Conservation (phyloP, 805 yeast species). For the Pichia eremophila region DNA sequence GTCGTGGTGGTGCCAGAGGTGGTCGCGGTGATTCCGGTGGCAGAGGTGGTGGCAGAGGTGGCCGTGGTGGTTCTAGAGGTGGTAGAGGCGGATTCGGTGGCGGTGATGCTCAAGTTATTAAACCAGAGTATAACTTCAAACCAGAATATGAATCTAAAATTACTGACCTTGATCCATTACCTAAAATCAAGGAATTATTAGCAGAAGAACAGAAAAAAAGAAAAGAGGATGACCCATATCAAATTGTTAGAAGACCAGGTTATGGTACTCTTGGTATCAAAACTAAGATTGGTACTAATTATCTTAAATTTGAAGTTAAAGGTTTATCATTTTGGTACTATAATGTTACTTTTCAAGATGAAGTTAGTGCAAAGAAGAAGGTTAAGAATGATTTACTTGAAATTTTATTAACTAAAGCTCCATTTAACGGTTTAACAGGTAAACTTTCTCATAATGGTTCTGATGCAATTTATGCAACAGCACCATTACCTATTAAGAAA, state of each 20-base stretch:
- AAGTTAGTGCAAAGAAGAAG: constrained; percentile 13
- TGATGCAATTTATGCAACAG: constrained; percentile 13
- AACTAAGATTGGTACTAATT: constrained; percentile 18
- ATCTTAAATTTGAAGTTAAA: constrained; percentile 11
- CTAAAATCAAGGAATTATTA: constrained; percentile 9
- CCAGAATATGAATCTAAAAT: constrained; percentile 13
- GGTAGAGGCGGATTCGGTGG: constrained; percentile 12
- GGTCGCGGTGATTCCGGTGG: constrained; percentile 11
- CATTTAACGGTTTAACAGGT: constrained; percentile 9
- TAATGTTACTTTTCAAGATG: constrained; percentile 17
- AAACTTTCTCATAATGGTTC: constrained; percentile 19
- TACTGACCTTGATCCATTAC: constrained; percentile 11
- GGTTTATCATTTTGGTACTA: constrained; percentile 14
- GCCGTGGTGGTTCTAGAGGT: constrained; percentile 11
- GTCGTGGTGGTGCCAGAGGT: background rate
- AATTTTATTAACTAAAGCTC: constrained; percentile 13
- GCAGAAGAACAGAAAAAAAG: constrained; percentile 5
- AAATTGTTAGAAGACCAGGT: constrained; percentile 16
- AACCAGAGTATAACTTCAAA: constrained; percentile 13
- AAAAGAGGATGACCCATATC: constrained; percentile 10
- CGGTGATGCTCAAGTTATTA: constrained; percentile 12
- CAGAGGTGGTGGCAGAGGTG: constrained; percentile 10
- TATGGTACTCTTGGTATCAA: constrained; percentile 18
- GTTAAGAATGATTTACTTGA: constrained; percentile 15
- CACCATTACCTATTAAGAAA: constrained; percentile 15